Conservation (phyloP, 345 rosid species). For the Eucalyptus lansdowneana region DNA sequence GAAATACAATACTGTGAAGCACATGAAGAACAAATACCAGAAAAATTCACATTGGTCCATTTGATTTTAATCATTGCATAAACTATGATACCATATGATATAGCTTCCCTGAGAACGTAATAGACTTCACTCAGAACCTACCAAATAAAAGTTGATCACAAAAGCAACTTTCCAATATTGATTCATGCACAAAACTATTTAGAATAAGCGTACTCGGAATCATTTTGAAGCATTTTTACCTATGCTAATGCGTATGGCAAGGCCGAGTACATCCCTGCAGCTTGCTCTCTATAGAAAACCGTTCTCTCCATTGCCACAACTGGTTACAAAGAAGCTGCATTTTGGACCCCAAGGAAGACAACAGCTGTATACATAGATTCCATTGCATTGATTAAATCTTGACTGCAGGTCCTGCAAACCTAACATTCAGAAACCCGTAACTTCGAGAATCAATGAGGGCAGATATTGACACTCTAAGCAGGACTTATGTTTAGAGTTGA, state of each 20-base stretch:
- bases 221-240: neutral
- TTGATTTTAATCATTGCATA: conserved; percentile 30
- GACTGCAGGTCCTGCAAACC: neutral
- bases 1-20: conserved; percentile 30
- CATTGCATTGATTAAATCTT: conserved; percentile 17
- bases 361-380: conserved; percentile 35
- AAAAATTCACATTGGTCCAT: conserved; percentile 23
- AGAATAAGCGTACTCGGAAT: neutral
- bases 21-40: conserved; percentile 31
- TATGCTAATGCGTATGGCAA: conserved; percentile 37
- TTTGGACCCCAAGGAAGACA: conserved; percentile 24
- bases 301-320: neutral
- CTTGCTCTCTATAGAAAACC: neutral
- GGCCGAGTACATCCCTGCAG: conserved; percentile 47
- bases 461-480: neutral
- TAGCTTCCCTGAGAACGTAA: conserved; percentile 9
- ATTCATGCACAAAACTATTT: neutral
- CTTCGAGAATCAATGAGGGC: neutral
- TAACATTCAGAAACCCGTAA: too few species aligned
- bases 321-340: conserved; percentile 16
- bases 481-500: conserved; percentile 14
- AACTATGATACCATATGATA: conserved; percentile 8
- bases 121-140: conserved; percentile 28
- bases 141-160: neutral
- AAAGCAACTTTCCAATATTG: neutral